Evolutionary conservation across 1,284 basidiomycete species (phyloP).

Genomic region (Filobasidium uniguttulatum): DNA sequence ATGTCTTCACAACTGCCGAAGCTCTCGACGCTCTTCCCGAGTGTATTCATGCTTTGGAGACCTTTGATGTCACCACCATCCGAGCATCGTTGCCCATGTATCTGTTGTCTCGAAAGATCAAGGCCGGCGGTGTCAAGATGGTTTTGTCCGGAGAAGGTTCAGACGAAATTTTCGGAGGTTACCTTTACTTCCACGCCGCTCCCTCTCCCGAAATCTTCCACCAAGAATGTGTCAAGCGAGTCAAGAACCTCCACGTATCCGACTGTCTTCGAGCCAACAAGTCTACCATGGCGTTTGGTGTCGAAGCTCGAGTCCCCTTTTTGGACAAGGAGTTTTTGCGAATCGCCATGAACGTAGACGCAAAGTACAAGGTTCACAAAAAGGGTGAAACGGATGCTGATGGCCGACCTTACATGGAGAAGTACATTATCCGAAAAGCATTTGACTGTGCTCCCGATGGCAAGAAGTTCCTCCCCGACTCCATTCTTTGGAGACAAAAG

Average conservation of each 20-base stretch:
- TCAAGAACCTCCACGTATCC: conserved; percentile 95
- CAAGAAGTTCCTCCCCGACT: conserved; percentile 83
- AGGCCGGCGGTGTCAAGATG: conserved; percentile 99
- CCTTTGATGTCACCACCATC: conserved; percentile 97
- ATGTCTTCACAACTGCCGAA: conserved; percentile 96
- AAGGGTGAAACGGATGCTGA: conserved; percentile 77
- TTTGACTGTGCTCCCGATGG: conserved; percentile 75
- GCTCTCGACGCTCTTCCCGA: conserved; percentile 90
- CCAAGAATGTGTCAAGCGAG: conserved; percentile 85
- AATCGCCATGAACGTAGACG: conserved; percentile 79
- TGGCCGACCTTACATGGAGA: conserved; percentile 83
- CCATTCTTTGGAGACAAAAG: conserved; percentile 97
- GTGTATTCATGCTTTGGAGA: conserved; percentile 97
- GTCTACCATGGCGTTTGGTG: conserved; percentile 98
- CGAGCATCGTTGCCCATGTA: conserved; percentile 79
- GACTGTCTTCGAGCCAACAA: conserved; percentile 99
- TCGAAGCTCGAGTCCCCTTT: conserved; percentile 98
- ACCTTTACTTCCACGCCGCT: conserved; percentile 99
- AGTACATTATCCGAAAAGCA: conserved; percentile 96
- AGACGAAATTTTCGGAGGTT: conserved; percentile 95
- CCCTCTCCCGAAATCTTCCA: conserved; percentile 82
- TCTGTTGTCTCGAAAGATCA: conserved; percentile 92
- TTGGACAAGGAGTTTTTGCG: conserved; percentile 95
- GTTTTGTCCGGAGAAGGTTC: conserved; percentile 95
- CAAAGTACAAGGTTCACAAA: conserved; percentile 78